These are phyloP conservation scores for Lichtheimia ornata DNA, from an alignment of 371 early-diverging fungal genomes.

Conservation along the genomic window DNA sequence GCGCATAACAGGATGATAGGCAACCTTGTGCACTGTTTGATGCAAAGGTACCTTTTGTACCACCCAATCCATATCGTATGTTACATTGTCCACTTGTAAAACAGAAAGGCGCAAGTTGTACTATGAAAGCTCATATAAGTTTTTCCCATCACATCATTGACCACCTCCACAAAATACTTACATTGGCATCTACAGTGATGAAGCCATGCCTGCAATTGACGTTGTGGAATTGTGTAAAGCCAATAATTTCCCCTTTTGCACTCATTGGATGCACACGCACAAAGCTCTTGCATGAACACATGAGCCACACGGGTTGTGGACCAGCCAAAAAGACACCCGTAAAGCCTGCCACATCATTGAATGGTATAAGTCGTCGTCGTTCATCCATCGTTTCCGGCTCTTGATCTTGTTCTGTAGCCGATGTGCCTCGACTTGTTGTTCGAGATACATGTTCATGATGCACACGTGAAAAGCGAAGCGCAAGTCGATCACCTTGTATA, in stretches of 20 bases:
- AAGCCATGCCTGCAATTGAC: conserved; percentile 83
- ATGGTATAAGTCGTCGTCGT: conserved; percentile 53
- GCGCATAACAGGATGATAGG: conserved; percentile 81
- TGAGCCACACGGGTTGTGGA: conserved; percentile 77
- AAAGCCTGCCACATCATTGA: conserved; percentile 74
- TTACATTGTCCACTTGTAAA: conserved; percentile 70
- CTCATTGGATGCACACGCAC: conserved; percentile 84
- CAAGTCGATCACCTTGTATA: conserved; percentile 50
- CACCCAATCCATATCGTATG: conserved; percentile 87
- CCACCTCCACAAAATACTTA: conserved; percentile 16
- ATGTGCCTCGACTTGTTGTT: conserved; percentile 29
- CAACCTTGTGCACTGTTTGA: conserved; percentile 73
- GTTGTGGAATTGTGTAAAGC: conserved; percentile 85
- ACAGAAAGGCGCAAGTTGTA: conserved; percentile 69
- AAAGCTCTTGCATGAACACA: conserved; percentile 67
- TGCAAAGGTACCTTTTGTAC: conserved; percentile 78
- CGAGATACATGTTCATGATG: conserved; percentile 72
- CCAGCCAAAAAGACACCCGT: conserved; percentile 90
- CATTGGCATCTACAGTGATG: conserved; percentile 60
- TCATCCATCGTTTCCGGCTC: conserved; percentile 9
- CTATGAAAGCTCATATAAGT: conserved; percentile 29
- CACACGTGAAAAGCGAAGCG: conserved; percentile 71
- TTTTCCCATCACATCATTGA: background rate
- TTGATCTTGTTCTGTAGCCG: conserved; percentile 14
- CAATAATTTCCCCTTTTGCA: conserved; percentile 54